Conservation (phyloP, 805 yeast species). For the Lipomyces mesembrius region DNA sequence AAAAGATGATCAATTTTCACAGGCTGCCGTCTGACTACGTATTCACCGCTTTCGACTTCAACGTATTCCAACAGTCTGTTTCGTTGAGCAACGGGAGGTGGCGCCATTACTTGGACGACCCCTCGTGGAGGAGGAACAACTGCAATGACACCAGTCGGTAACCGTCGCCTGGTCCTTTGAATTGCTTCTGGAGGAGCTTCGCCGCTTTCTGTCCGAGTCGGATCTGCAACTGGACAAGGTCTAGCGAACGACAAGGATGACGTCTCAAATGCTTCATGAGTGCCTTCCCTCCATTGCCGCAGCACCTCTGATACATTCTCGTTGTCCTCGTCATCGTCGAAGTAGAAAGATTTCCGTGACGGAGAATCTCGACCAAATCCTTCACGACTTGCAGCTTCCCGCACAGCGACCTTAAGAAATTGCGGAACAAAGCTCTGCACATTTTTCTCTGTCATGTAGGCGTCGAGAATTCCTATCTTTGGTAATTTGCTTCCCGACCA, state of each 20-base stretch:
- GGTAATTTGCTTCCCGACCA: conserved; percentile 2
- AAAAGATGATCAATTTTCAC: conserved; percentile 9
- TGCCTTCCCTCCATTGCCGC: conserved; percentile 35
- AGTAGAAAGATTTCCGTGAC: conserved; percentile 25
- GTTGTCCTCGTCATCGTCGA: conserved; percentile 34
- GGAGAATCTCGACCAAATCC: conserved; percentile 31
- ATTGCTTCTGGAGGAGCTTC: neutral
- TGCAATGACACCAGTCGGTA: conserved; percentile 34
- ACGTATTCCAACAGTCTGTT: conserved; percentile 8
- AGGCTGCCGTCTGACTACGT: conserved; percentile 16
- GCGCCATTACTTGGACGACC: conserved; percentile 17
- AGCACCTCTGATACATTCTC: conserved; percentile 27
- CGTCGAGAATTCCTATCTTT: conserved; percentile 33
- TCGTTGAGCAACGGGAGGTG: conserved; percentile 17
- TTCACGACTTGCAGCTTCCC: conserved; percentile 23
- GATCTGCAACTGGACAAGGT: neutral
- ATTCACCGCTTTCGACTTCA: conserved; percentile 31
- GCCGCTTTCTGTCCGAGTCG: neutral
- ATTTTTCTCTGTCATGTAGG: conserved; percentile 20
- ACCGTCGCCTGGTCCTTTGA: conserved; percentile 9
- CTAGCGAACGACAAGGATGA: conserved; percentile 22
- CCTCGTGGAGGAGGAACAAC: conserved; percentile 26
- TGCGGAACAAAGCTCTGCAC: conserved; percentile 15
- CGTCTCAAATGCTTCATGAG: conserved; percentile 34
- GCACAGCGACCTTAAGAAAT: conserved; percentile 33